Conservation (phyloP, 2,329 filamentous ascomycete species). For the Talaromyces sp. region DNA sequence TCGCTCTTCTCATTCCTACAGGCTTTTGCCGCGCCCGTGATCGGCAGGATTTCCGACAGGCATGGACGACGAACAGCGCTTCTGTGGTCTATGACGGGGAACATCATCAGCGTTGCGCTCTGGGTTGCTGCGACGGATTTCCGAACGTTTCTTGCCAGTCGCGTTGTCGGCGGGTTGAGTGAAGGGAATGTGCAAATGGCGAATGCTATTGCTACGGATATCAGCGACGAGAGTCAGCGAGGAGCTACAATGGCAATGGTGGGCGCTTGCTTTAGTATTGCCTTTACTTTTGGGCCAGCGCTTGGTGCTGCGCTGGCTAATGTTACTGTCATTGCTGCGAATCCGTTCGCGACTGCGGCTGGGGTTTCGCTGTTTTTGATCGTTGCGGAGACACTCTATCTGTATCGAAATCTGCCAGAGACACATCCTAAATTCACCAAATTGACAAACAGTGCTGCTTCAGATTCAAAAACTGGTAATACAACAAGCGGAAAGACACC, state of each 20-base stretch:
- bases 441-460: constrained; percentile 15
- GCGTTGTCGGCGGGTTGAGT: constrained; percentile 85
- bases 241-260: constrained; percentile 95
- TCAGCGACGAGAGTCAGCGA: constrained; percentile 78
- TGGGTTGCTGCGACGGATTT: constrained; percentile 95
- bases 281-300: constrained; percentile 93
- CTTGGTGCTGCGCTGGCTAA: constrained; percentile 81
- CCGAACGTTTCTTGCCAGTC: constrained; percentile 88
- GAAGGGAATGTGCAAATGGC: constrained; percentile 97
- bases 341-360: constrained; percentile 91
- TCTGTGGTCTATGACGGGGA: constrained; percentile 86
- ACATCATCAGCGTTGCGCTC: constrained; percentile 85
- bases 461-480: not conserved
- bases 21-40: constrained; percentile 85
- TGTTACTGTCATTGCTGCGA: constrained; percentile 72
- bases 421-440: constrained; percentile 60
- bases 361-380: constrained; percentile 82
- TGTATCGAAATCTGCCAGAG: constrained; percentile 81
- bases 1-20: constrained; percentile 92
- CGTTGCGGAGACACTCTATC: constrained; percentile 78
- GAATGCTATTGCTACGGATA: constrained; percentile 92
- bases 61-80: constrained; percentile 84
- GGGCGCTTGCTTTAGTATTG: constrained; percentile 92
- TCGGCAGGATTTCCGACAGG: constrained; percentile 80
- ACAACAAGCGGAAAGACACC: constrained; percentile 15